Evolutionary conservation across 371 early-diverging fungal species (phyloP), one percentile per base, ranked within the genome.

Genomic region (Fennellomyces sp.): DNA sequence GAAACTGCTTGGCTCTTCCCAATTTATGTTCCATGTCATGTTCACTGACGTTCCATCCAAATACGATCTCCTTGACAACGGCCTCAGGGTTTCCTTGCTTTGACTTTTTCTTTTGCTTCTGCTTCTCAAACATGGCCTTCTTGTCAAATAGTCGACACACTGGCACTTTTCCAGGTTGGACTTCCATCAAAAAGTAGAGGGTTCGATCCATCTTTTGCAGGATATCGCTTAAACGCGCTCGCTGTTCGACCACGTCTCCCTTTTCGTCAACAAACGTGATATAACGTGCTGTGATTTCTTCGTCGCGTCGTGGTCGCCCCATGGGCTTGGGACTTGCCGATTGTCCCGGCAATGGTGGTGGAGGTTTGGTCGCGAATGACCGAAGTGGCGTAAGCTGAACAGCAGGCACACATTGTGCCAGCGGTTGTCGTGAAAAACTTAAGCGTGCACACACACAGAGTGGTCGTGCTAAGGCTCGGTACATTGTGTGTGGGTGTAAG

Each of bases 21-120:
- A 86, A 57, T 57, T 86, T 86, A 58, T 86, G 86, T 12, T 70
- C 70, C 75, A 86, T 77, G 56, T 86, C 86, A 38, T 86, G 82
- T 5, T 57, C 30, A 33, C 79, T 76, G 17, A 84, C 84, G 17
- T 81, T 82, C 86, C 86, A 86, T 7, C 81, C 81, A 67, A 86
- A 80, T 28, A 72, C 68, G 3, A 86, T 66, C 59, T 86, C 86
- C 65, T 86, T 86, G 50, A 74, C 58, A 13, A 78, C 58, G 2
- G 60, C 60, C 52, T 69, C 79, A 3, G 81, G 76, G 1, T 75
- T 58, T 6, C 74, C 72, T 39, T 65, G 61, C 27, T 81, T 80
- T 62, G 78, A 78, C 52, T 77, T 76, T 30, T 80, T 80, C 33
- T 63, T 70, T 27, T 68, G 70, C 68, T 86, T 84, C 48, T 80